Percentiles rank a stretch among this genome's conserved stretches.
phyloP scores from a whole-genome alignment of 208 protist genomes.

The Trypanosoma melophagium region DNA sequence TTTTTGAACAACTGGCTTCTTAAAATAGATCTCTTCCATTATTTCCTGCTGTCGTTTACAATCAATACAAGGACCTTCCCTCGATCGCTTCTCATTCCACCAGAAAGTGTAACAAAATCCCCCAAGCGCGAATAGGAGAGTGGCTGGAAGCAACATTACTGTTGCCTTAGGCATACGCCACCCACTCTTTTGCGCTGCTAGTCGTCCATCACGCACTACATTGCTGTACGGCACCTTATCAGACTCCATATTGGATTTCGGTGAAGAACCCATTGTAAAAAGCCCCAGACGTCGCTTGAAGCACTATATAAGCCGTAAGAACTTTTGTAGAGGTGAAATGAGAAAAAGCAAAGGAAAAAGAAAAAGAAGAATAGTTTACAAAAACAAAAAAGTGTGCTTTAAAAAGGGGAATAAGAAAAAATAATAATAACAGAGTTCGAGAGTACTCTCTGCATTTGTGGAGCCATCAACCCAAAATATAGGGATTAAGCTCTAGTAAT shows the following conservation, averaged over 20 bases:
- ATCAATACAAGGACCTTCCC: slow-evolving; percentile 70
- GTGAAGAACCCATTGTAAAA: slow-evolving; percentile 5
- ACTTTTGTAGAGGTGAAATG: neutral
- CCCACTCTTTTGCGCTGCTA: slow-evolving; percentile 1
- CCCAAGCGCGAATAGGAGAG: slow-evolving; percentile 56
- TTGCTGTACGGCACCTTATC: slow-evolving; percentile 22
- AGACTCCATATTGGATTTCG: neutral
- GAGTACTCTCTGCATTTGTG: too few relatives aligned
- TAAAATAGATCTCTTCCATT: slow-evolving; percentile 79
- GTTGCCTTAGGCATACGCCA: slow-evolving; percentile 26
- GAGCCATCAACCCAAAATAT: too few relatives aligned
- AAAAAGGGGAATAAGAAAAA: slow-evolving; percentile 8
- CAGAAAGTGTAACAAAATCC: slow-evolving; percentile 71
- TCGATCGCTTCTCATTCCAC: slow-evolving; percentile 67
- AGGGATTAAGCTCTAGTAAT: too few relatives aligned
- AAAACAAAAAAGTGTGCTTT: neutral
- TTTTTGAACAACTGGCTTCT: slow-evolving; percentile 54
- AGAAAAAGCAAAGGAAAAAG: slow-evolving; percentile 18
- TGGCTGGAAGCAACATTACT: slow-evolving; percentile 50
- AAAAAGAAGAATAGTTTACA: neutral
- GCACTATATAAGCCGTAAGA: neutral
- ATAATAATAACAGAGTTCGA: slow-evolving; percentile 16
- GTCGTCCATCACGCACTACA: slow-evolving; percentile 13
- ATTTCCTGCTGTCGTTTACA: slow-evolving; percentile 84
- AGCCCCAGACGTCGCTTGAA: neutral